phyloP scores from a whole-genome alignment of 1,284 basidiomycete species.

The Vanrija sp. region DNA sequence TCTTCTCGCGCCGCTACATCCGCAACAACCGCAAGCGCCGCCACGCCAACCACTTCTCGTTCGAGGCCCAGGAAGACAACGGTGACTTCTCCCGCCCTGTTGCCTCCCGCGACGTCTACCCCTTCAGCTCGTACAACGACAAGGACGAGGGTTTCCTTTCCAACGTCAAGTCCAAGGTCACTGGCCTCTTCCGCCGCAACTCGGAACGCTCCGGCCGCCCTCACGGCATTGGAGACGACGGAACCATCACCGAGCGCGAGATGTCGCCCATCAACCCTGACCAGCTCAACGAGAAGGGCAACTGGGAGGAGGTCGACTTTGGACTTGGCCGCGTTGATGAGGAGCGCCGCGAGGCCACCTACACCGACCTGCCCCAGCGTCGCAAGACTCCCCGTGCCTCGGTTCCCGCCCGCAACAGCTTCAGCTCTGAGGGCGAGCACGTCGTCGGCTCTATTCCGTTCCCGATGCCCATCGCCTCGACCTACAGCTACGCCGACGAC shows the following conservation, averaged over 20 bases:
- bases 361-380: constrained; percentile 17
- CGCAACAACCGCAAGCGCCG: constrained; percentile 40
- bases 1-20: constrained; percentile 38
- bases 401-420: constrained; percentile 1
- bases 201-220: not conserved
- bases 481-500: constrained; percentile 14
- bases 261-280: constrained; percentile 23
- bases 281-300: constrained; percentile 25
- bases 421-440: constrained; percentile 3
- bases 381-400: not conserved
- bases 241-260: constrained; percentile 19
- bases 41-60: constrained; percentile 47
- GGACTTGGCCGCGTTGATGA: constrained; percentile 47
- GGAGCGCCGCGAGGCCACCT: constrained; percentile 18
- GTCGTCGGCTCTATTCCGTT: constrained; percentile 3
- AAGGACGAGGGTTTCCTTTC: constrained; percentile 28
- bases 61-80: constrained; percentile 41
- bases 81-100: constrained; percentile 28
- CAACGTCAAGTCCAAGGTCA: constrained; percentile 14
- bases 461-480: constrained; percentile 24
- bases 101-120: constrained; percentile 18
- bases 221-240: constrained; percentile 20
- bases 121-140: constrained; percentile 38
- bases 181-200: constrained; percentile 13
- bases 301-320: constrained; percentile 51